Percentiles rank a stretch among this genome's conserved stretches.
Conservation (phyloP, 2,329 filamentous ascomycete genomes). For the Ambrosiella cleistominuta region DNA sequence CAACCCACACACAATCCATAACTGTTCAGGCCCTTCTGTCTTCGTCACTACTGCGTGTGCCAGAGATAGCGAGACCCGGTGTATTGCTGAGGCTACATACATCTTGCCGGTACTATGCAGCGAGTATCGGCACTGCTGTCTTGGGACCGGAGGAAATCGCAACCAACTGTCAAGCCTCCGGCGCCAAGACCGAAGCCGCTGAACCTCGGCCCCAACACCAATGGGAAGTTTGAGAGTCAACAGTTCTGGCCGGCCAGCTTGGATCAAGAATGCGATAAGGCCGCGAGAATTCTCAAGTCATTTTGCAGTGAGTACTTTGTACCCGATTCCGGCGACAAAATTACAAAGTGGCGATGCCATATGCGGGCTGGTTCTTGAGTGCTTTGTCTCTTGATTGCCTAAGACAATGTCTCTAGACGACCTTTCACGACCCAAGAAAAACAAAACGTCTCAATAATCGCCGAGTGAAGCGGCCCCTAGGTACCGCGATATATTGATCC, state of each 20-base stretch:
- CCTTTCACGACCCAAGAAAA: too few species aligned
- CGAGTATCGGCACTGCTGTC: conserved; percentile 14
- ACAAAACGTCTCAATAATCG: too few species aligned
- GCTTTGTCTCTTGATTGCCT: neutral
- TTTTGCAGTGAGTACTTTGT: conserved; percentile 56
- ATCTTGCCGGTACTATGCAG: conserved; percentile 12
- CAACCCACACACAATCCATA: neutral
- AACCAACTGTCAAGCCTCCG: conserved; percentile 9
- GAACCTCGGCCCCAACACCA: conserved; percentile 6
- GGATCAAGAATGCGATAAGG: conserved; percentile 82
- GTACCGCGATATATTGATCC: neutral
- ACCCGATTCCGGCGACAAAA: too few species aligned
- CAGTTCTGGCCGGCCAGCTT: conserved; percentile 73
- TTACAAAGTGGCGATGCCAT: too few species aligned
- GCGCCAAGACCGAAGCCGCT: conserved; percentile 6
- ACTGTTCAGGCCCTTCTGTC: conserved; percentile 9
- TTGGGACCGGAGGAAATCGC: conserved; percentile 15
- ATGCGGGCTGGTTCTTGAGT: too few species aligned
- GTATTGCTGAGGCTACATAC: neutral
- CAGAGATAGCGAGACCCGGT: conserved; percentile 9
- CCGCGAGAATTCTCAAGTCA: conserved; percentile 70
- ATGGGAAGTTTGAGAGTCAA: conserved; percentile 22
- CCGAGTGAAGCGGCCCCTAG: too few species aligned
- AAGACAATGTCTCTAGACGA: too few species aligned
- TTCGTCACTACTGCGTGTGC: conserved; percentile 3